Evolutionary conservation across 768 basidiomycete species (phyloP), one percentile per base, ranked within the genome.

Genomic region (Kwoniella dejecticola): DNA sequence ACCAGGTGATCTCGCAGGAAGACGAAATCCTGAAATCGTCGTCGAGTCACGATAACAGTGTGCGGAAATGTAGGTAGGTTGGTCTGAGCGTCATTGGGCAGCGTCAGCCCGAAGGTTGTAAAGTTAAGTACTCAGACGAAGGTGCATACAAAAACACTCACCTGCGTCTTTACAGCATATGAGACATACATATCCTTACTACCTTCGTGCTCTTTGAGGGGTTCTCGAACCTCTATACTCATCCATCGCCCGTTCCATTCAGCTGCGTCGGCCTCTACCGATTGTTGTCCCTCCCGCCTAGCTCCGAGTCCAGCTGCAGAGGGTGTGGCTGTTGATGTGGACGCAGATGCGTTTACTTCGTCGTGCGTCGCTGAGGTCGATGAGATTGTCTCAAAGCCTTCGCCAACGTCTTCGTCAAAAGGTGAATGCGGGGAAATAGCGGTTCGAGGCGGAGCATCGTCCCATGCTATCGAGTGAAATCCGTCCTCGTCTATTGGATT

Each of bases 101-200:
- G 12, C 10, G 21, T 8, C 10, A n/a, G 13, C 27, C n/a, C n/a
- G n/a, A n/a, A n/a, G n/a, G n/a, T n/a, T n/a, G n/a, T n/a, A 36
- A 36, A 36, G 33, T 36, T 36, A 29, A 52, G 49, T 23, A 38
- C 36, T 8, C 36, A 17, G 24, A n/a, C 6, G 49, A 19, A 5
- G n/a, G 21, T 27, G n/a, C n/a, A n/a, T n/a, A n/a, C n/a, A n/a
- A n/a, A n/a, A n/a, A n/a, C 4, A 68, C 83, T 64, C 72, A 94
- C 95, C 85, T 89, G 88, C 53, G 90, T 90, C 31, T 86, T 84
- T 38, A 98, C 91, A 27, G 91, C 82, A 78, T 98, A 99, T 40
- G 92, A 94, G 49, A 96, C 91, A 80, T 91, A 97, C 63, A 90
- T 88, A 75, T 99, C 95, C 82, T 96, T 97, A 30, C 93, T 95